Evolutionary conservation across 2,329 filamentous ascomycete genomes (phyloP).

Genomic region (Diplocarpon rosae): DNA sequence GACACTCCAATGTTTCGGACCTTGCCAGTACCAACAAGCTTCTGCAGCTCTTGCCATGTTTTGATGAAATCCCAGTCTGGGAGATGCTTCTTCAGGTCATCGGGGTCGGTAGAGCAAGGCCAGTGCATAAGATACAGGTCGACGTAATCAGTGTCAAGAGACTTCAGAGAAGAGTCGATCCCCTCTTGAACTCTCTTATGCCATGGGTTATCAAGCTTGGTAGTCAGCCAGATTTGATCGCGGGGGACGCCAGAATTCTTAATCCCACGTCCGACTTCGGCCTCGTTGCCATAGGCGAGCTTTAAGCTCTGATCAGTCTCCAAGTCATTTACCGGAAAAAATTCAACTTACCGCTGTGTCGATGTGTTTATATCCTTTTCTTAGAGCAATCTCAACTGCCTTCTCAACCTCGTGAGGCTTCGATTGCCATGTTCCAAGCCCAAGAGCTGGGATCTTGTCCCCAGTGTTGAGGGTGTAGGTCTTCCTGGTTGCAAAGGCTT

Average conservation of each 20-base stretch:
- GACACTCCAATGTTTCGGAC: slow-evolving; percentile 75
- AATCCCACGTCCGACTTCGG: slow-evolving; percentile 56
- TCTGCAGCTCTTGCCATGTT: slow-evolving; percentile 65
- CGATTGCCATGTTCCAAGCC: slow-evolving; percentile 73
- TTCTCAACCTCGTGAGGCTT: slow-evolving; percentile 52
- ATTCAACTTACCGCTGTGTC: slow-evolving; percentile 39
- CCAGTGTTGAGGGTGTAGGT: slow-evolving; percentile 65
- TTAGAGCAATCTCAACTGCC: slow-evolving; percentile 60
- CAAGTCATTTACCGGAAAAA: background rate
- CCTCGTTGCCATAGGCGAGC: slow-evolving; percentile 67
- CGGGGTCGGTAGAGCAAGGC: slow-evolving; percentile 53
- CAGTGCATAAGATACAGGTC: slow-evolving; percentile 65
- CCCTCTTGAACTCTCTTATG: slow-evolving; percentile 58
- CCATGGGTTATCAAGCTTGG: slow-evolving; percentile 74
- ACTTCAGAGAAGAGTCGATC: slow-evolving; percentile 47
- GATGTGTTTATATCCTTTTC: slow-evolving; percentile 62
- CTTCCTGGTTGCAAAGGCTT: slow-evolving; percentile 27
- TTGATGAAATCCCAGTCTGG: slow-evolving; percentile 74
- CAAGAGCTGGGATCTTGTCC: slow-evolving; percentile 65
- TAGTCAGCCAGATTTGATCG: slow-evolving; percentile 60
- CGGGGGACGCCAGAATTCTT: slow-evolving; percentile 56
- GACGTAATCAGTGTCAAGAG: slow-evolving; percentile 52
- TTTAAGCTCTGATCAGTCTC: slow-evolving; percentile 3
- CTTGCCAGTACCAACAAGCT: slow-evolving; percentile 56
- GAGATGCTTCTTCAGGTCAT: slow-evolving; percentile 49